Conservation (phyloP, 1,284 basidiomycete genomes). For the Trichosporon ovoides region DNA sequence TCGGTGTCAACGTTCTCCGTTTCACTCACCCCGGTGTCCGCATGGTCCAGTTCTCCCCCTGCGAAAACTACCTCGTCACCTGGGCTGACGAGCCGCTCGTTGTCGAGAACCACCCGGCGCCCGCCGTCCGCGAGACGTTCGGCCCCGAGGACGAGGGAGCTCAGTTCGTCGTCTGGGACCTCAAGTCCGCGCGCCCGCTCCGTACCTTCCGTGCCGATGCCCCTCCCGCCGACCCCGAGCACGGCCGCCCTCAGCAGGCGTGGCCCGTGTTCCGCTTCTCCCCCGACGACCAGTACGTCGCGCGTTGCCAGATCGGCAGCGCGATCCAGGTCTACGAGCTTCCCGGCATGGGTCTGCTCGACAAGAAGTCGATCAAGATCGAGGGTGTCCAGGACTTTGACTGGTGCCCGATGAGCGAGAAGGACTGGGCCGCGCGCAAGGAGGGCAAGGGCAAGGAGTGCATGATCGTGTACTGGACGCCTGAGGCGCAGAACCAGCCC, state of each 20-base stretch:
- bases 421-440: slow-evolving; percentile 70
- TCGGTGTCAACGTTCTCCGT: slow-evolving; percentile 53
- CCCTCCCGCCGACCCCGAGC: slow-evolving; percentile 51
- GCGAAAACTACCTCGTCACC: slow-evolving; percentile 94
- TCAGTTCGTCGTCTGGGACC: slow-evolving; percentile 96
- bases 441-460: slow-evolving; percentile 64
- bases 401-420: slow-evolving; percentile 93
- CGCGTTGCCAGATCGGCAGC: slow-evolving; percentile 77
- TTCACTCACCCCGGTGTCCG: slow-evolving; percentile 95
- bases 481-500: slow-evolving; percentile 93
- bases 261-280: slow-evolving; percentile 99
- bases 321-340: slow-evolving; percentile 96
- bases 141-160: slow-evolving; percentile 93
- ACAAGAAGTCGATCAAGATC: slow-evolving; percentile 96
- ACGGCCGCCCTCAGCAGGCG: slow-evolving; percentile 41
- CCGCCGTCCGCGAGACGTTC: slow-evolving; percentile 46
- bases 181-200: slow-evolving; percentile 85
- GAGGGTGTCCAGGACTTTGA: slow-evolving; percentile 98
- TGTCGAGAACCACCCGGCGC: slow-evolving; percentile 64
- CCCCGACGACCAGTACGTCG: slow-evolving; percentile 92
- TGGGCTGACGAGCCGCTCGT: slow-evolving; percentile 97
- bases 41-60: slow-evolving; percentile 95
- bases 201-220: slow-evolving; percentile 76
- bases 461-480: slow-evolving; percentile 96
- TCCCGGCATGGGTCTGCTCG: slow-evolving; percentile 87